Evolutionary conservation across 2,329 filamentous ascomycete species (phyloP), one percentile per base, ranked within the genome.

Genomic region (Diatrype stigma): DNA sequence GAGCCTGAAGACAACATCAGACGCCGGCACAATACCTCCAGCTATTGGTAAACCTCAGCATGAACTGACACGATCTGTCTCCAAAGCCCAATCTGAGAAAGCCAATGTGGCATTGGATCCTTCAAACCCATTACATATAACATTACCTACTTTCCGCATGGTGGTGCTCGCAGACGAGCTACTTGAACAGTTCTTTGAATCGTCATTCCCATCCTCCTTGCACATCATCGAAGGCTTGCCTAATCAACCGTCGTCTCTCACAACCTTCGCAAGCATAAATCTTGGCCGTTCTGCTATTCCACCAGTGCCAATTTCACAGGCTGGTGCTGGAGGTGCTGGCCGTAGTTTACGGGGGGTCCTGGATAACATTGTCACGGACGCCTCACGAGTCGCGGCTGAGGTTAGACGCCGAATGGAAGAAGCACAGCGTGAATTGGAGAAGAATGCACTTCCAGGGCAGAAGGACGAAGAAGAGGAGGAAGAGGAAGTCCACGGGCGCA

Each of bases 101-200:
- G 91, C 91, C 45, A 99, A 99, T 65, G 84, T 86, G 8, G 94
- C 94, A 1, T 80, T 99, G 3, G 92, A 99, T 66, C 94, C 94
- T 2, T 86, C 90, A 23, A 93, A 96, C 56, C 94, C 94, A 6
- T 80, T 99, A 1, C 89, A 96, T 67, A 96, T 99, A 64, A 97
- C 94, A 1, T 80, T 99, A 1, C 94, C 94, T 1, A 99, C 94
- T 1, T 99, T 99, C 79, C 87, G 94, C 58, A 99, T 99, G 94
- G 91, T 99, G 3, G 89, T 99, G 10, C 82, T 99, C 7, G 94
- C 94, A 42, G 94, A 99, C 64, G 94, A 99, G 68, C 80, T 95
- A 1, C 82, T 99, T 6, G 93, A 99, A 64, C 89, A 95, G 60
- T 99, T 99, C 72, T 99, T 99, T 67, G 94, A 99, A 72, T 89